These are phyloP conservation scores for Dactylellina cionopaga DNA, from an alignment of 2,329 filamentous ascomycete species.

Conservation along the genomic window DNA sequence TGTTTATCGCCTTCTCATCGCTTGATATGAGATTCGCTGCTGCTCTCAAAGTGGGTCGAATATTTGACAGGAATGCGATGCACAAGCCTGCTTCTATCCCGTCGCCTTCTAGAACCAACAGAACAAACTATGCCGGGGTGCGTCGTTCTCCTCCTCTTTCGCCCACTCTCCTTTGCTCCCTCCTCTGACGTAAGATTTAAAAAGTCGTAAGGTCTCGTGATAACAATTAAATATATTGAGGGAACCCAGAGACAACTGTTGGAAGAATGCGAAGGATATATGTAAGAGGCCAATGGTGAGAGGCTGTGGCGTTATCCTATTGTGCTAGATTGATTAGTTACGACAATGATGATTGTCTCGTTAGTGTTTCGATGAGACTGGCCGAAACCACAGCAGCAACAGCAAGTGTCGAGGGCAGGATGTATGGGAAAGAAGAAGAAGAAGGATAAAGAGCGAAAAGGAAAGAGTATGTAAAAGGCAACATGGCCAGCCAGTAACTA, in stretches of 20 bases:
- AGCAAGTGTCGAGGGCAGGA: too few relatives aligned
- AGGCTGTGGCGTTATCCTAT: too few relatives aligned
- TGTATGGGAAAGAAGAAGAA: slow-evolving; percentile 4
- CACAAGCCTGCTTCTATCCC: not conserved
- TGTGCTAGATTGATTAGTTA: slow-evolving; percentile 14
- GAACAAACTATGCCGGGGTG: not conserved
- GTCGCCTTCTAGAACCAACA: slow-evolving; percentile 4
- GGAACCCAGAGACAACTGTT: not conserved
- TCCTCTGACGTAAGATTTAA: not conserved
- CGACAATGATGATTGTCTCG: slow-evolving; percentile 20
- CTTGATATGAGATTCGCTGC: not conserved
- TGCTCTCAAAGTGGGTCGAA: slow-evolving; percentile 5
- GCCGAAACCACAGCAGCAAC: not conserved
- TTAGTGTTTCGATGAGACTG: slow-evolving; percentile 46
- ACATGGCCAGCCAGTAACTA: not conserved
- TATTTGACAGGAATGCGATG: slow-evolving; percentile 8
- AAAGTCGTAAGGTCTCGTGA: too few relatives aligned
- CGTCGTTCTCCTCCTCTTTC: not conserved
- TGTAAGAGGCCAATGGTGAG: not conserved
- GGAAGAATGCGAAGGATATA: not conserved
- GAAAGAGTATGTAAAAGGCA: not conserved
- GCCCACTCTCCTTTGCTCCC: not conserved
- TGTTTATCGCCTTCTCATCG: slow-evolving; percentile 27
- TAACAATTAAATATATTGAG: not conserved
- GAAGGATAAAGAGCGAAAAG: not conserved